phyloP scores from a whole-genome alignment of 1,139 yeast genomes.

The Diutina mesorugosa region DNA sequence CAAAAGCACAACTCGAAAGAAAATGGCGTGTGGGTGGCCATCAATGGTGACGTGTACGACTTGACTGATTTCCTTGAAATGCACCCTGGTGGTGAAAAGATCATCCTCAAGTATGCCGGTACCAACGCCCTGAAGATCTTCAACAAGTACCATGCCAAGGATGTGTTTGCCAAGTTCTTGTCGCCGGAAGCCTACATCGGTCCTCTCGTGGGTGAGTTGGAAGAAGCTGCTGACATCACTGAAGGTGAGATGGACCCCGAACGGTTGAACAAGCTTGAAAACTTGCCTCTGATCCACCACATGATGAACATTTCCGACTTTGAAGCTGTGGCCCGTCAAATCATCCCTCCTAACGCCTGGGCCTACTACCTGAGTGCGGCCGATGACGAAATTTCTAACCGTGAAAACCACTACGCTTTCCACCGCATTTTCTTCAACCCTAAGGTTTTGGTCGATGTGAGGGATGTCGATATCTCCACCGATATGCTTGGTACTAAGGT shows the following conservation, averaged over 20 bases:
- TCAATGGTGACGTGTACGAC: constrained; percentile 17
- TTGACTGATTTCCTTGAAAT: constrained; percentile 12
- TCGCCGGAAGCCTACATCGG: constrained; percentile 3
- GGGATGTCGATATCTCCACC: constrained; percentile 17
- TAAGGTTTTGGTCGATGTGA: constrained; percentile 25
- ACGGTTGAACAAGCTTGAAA: constrained; percentile 5
- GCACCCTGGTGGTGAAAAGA: constrained; percentile 18
- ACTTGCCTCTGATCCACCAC: constrained; percentile 16
- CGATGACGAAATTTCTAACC: constrained; percentile 17
- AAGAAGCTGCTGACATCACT: neutral
- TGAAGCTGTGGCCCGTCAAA: constrained; percentile 16
- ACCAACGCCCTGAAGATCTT: constrained; percentile 13
- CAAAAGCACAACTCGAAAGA: constrained; percentile 5
- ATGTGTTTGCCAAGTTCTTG: constrained; percentile 3
- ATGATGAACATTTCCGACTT: constrained; percentile 19
- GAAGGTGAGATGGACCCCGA: neutral
- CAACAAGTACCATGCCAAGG: constrained; percentile 7
- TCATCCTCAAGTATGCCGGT: constrained; percentile 16
- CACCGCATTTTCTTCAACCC: constrained; percentile 28
- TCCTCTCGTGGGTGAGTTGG: neutral
- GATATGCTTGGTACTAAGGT: constrained; percentile 36
- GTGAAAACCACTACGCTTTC: constrained; percentile 21
- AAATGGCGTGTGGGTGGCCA: constrained; percentile 12
- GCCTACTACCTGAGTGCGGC: constrained; percentile 20
- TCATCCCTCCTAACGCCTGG: constrained; percentile 17